phyloP scores from a whole-genome alignment of 2,329 filamentous ascomycete genomes.

The Verticillium longisporum region DNA sequence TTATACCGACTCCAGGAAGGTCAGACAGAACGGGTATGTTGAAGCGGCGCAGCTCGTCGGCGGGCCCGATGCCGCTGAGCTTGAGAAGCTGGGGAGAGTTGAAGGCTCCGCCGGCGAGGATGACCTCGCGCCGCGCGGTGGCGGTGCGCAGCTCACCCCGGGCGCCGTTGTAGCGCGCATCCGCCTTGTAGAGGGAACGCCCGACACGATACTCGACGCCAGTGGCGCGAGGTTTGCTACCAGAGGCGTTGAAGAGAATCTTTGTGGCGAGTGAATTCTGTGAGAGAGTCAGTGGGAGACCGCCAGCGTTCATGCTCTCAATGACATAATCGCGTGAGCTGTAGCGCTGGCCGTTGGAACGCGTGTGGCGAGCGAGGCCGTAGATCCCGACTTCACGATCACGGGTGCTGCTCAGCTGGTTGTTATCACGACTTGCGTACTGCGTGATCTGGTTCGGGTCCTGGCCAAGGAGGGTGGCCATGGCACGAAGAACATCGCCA shows the following conservation, averaged over 20 bases:
- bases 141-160: conserved; percentile 4
- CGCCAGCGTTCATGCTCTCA: conserved; percentile 20
- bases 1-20: conserved; percentile 48
- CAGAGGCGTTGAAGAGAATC: conserved; percentile 16
- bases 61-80: conserved; percentile 41
- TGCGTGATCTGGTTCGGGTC: neutral
- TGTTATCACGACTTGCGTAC: conserved; percentile 8
- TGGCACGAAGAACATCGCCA: neutral
- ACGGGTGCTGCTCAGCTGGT: conserved; percentile 12
- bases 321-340: conserved; percentile 16
- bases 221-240: neutral
- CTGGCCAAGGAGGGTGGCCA: conserved; percentile 2
- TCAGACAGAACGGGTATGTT: conserved; percentile 41
- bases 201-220: conserved; percentile 12
- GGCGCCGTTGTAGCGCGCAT: conserved; percentile 4
- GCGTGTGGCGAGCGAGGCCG: conserved; percentile 17
- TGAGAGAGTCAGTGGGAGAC: conserved; percentile 27
- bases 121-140: conserved; percentile 27
- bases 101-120: conserved; percentile 41
- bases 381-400: conserved; percentile 20
- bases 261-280: conserved; percentile 26
- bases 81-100: conserved; percentile 45
- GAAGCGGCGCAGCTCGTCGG: conserved; percentile 30
- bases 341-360: conserved; percentile 18
- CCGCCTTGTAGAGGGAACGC: conserved; percentile 13